Evolutionary conservation across 2,329 filamentous ascomycete genomes (phyloP).

Genomic region (Fusarium sp.): DNA sequence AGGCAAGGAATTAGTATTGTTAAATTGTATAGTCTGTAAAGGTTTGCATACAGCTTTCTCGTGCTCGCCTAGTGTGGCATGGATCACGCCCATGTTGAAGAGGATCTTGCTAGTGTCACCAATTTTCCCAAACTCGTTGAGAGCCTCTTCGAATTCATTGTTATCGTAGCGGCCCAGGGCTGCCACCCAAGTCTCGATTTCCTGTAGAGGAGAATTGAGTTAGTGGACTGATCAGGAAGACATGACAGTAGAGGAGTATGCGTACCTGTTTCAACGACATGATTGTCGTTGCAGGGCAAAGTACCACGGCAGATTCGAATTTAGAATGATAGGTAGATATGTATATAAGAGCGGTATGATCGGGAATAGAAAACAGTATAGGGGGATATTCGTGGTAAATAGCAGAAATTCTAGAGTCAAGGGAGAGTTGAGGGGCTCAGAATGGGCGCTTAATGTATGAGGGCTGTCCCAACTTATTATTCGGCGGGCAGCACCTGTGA

Average conservation of each 20-base stretch:
- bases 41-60: constrained; percentile 81
- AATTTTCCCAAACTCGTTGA: constrained; percentile 85
- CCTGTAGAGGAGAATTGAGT: constrained; percentile 59
- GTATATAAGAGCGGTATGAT: background rate
- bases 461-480: constrained; percentile 42
- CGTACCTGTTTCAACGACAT: constrained; percentile 71
- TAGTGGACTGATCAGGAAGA: constrained; percentile 21
- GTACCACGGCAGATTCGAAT: constrained; percentile 26
- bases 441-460: constrained; percentile 40
- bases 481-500: constrained; percentile 33
- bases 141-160: constrained; percentile 92
- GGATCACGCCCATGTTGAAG: constrained; percentile 98
- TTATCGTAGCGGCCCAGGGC: constrained; percentile 93
- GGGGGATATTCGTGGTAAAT: constrained; percentile 24
- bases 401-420: constrained; percentile 26
- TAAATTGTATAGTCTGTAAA: background rate
- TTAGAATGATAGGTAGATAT: constrained; percentile 2
- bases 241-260: constrained; percentile 38
- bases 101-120: constrained; percentile 96
- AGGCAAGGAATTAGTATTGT: constrained; percentile 16
- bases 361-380: constrained; percentile 9
- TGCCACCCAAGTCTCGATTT: constrained; percentile 98
- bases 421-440: constrained; percentile 30
- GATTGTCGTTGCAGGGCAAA: constrained; percentile 41
- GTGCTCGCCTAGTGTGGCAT: constrained; percentile 95